These are phyloP conservation scores for Blastocystis sp. DNA, from an alignment of 352 stramenopile species.

Conservation along the genomic window DNA sequence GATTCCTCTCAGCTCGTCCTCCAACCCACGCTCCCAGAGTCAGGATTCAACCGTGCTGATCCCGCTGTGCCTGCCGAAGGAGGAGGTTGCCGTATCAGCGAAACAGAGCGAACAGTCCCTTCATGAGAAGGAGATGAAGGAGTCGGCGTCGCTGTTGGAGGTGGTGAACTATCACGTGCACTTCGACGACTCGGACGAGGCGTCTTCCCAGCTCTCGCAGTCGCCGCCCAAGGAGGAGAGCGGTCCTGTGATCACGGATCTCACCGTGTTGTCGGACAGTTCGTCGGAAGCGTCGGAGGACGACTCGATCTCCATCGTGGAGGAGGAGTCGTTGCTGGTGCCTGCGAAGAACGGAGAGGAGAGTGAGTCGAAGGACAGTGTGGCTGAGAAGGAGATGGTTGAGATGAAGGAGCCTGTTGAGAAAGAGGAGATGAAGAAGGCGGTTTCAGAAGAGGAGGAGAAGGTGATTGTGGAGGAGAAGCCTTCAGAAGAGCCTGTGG, in stretches of 20 bases:
- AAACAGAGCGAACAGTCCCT: too few species aligned
- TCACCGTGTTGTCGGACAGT: conserved; percentile 22
- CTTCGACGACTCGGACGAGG: not conserved
- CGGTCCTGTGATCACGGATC: conserved; percentile 37
- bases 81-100: too few species aligned
- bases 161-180: conserved; percentile 13
- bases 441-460: conserved; percentile 76
- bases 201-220: not conserved
- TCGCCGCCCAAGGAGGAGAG: conserved; percentile 10
- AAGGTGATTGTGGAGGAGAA: conserved; percentile 81
- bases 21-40: conserved; percentile 77
- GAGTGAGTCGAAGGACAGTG: not conserved
- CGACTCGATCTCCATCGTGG: not conserved
- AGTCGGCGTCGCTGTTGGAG: not conserved
- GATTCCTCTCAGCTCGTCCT: too few species aligned
- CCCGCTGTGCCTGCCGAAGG: not conserved
- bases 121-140: not conserved
- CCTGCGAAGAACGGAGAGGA: not conserved
- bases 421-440: too few species aligned
- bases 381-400: conserved; percentile 77
- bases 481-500: conserved; percentile 78
- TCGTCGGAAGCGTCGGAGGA: conserved; percentile 8
- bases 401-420: conserved; percentile 66
- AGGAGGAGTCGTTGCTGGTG: not conserved
- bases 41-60: conserved; percentile 2